Evolutionary conservation across 164 flowering plant species (phyloP).

Genomic region (Liquidambar formosana): DNA sequence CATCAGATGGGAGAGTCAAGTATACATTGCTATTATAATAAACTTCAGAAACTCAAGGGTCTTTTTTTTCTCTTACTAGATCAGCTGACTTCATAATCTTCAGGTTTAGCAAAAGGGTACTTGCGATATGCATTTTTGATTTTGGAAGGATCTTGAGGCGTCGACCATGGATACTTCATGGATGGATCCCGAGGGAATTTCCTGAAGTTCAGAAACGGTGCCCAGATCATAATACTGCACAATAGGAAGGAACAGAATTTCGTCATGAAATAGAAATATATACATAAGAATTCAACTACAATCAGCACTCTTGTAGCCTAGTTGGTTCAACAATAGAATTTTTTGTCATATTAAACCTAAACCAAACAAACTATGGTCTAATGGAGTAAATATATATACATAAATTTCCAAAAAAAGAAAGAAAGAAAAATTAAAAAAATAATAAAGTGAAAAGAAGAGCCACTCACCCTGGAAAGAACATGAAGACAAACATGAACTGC

Average conservation of each 20-base stretch:
- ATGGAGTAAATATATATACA: not conserved
- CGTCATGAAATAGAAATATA: no score
- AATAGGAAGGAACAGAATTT: not conserved
- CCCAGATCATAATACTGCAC: constrained; percentile 71
- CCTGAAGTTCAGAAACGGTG: constrained; percentile 82
- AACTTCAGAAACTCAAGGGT: not conserved
- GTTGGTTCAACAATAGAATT: no score
- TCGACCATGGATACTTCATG: constrained; percentile 80
- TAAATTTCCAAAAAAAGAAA: not conserved
- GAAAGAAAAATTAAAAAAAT: not conserved
- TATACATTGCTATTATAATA: not conserved
- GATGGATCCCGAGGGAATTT: constrained; percentile 70
- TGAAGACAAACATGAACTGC: constrained; percentile 87
- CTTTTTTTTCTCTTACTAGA: not conserved
- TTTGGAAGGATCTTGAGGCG: constrained; percentile 52
- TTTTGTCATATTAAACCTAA: no score
- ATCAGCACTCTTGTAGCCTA: no score
- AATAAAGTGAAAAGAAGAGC: not conserved
- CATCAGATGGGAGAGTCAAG: not conserved
- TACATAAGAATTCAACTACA: no score
- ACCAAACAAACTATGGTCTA: no score
- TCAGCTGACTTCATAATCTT: constrained; percentile 36
- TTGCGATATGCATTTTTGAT: constrained; percentile 33
- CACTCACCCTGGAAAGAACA: constrained; percentile 88
- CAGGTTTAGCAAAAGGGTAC: constrained; percentile 50